Percentiles rank a stretch among this genome's conserved stretches.
Evolutionary conservation across 2,329 filamentous ascomycete genomes (phyloP).

Genomic region (Monascus ruber): DNA sequence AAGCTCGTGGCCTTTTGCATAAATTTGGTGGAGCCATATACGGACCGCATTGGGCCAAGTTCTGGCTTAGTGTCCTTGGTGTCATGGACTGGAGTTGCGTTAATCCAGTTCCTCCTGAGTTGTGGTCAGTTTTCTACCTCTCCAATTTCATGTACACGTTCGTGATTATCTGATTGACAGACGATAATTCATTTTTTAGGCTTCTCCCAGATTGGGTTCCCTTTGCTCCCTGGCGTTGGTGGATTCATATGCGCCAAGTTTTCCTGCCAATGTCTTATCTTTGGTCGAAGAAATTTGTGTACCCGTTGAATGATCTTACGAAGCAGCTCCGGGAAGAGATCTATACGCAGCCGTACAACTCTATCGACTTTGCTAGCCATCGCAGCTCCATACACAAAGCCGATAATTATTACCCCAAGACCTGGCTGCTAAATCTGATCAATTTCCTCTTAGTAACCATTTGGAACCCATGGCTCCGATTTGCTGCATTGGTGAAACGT

Average conservation of each 20-base stretch:
- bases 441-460: slow-evolving; percentile 72
- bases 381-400: slow-evolving; percentile 67
- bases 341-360: slow-evolving; percentile 64
- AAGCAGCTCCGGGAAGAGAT: slow-evolving; percentile 66
- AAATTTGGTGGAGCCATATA: slow-evolving; percentile 74
- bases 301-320: slow-evolving; percentile 63
- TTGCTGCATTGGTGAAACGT: slow-evolving; percentile 51
- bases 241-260: slow-evolving; percentile 97
- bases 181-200: slow-evolving; percentile 18
- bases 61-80: slow-evolving; percentile 79
- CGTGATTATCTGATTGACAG: slow-evolving; percentile 2
- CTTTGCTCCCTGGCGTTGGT: slow-evolving; percentile 87
- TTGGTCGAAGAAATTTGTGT: slow-evolving; percentile 71
- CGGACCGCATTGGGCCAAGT: slow-evolving; percentile 92
- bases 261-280: slow-evolving; percentile 85
- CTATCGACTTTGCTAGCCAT: slow-evolving; percentile 65
- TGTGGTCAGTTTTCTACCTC: slow-evolving; percentile 50
- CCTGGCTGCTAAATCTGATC: slow-evolving; percentile 63
- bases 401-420: slow-evolving; percentile 92
- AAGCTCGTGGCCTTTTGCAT: slow-evolving; percentile 71
- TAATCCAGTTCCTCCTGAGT: slow-evolving; percentile 83
- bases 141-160: neutral
- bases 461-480: slow-evolving; percentile 67
- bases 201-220: slow-evolving; percentile 83
- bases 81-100: slow-evolving; percentile 83